Evolutionary conservation across 116 monocot species (phyloP), one percentile per base, ranked within the genome.

Genomic region (Dioscorea cayenensis): DNA sequence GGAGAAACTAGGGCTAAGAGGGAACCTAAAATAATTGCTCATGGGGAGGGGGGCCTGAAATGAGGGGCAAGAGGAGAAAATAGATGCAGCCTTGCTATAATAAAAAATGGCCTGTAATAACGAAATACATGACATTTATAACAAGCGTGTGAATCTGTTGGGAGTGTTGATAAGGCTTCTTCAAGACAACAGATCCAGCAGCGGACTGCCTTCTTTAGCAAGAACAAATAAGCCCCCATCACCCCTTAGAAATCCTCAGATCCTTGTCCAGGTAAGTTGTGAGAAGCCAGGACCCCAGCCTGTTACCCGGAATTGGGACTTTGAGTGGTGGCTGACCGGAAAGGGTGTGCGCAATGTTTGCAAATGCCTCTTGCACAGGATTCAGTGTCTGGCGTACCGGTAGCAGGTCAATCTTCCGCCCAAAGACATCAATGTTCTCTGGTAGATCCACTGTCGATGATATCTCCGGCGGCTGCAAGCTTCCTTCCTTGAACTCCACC

Each of bases 401-500:
- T 22, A 63, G 67, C 77, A 97, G 67, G 63, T 84, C 75, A 8
- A 97, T 77, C 80, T 81, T 89, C 74, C 84, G 97, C 18, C 92
- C 92, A 25, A 90, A 84, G 58, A 97, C 63, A 75, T 93, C 84
- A 5, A 90, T 25, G 32, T 73, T 78, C 74, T 83, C 72, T 3
- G 93, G 97, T 18, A 93, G 83, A 67, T 83, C 81, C 37, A 89
- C 36, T 17, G 77, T 77, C 36, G 93, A 83, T 72, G 86, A 84
- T 79, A 97, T 77, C 71, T 76, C 76, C 22, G 97, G 97, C 18
- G 93, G 86, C 32, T 86, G 70, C 68, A 97, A 77, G 2, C 62
- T 78, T 61, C 93, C 97, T 76, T 93, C 93, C 75, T 84, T 85
- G 79, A 93, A 90, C 62, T 78, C 58, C 18, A 97, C 97, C 97